These are phyloP conservation scores for Botrytis aclada DNA, from an alignment of 2,329 filamentous ascomycete genomes.

Conservation along the genomic window DNA sequence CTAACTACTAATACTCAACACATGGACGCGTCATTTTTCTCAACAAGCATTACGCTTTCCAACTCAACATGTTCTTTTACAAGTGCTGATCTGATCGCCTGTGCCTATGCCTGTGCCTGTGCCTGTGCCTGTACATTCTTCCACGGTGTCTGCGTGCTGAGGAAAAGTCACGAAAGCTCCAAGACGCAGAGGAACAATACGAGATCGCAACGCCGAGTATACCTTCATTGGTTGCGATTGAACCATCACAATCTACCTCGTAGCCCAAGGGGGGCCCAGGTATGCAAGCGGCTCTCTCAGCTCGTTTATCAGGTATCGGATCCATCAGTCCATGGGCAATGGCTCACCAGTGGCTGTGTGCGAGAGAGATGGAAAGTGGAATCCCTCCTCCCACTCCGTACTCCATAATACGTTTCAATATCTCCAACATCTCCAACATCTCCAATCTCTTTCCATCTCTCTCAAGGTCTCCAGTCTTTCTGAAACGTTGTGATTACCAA, in stretches of 20 bases:
- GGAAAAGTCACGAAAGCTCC: neutral
- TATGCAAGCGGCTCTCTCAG: constrained; percentile 1
- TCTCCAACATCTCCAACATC: neutral
- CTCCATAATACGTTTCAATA: neutral
- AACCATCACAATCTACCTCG: neutral
- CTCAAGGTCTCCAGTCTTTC: neutral
- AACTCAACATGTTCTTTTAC: neutral
- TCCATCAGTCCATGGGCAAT: neutral
- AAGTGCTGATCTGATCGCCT: neutral
- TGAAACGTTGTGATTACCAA: neutral
- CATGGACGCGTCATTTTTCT: constrained; percentile 13
- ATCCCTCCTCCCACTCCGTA: too few species aligned
- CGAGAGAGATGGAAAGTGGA: too few species aligned
- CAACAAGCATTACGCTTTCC: too few species aligned
- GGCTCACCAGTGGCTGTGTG: too few species aligned
- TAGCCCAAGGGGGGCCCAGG: neutral
- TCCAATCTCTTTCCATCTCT: neutral
- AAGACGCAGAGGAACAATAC: neutral
- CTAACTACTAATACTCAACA: neutral
- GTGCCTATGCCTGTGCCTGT: too few species aligned
- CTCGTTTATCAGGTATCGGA: neutral
- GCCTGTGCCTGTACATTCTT: too few species aligned
- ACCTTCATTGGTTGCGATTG: neutral
- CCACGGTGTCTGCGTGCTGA: too few species aligned
- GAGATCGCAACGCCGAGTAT: neutral